Evolutionary conservation across 2,329 filamentous ascomycete genomes (phyloP).

Genomic region (Sporothrix humicola): DNA sequence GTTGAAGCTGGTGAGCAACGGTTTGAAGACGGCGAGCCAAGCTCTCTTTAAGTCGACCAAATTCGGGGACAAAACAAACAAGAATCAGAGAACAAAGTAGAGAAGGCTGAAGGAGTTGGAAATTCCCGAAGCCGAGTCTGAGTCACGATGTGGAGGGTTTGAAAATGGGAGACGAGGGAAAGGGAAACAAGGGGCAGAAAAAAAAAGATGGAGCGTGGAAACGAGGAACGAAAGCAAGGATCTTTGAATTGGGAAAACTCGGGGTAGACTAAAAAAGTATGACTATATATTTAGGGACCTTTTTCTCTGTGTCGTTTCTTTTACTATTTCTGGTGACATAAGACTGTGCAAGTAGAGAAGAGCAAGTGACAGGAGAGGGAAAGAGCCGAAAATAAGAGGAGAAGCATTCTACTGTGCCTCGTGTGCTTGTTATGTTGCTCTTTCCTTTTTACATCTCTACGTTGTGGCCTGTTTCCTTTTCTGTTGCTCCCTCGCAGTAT

Average conservation of each 20-base stretch:
- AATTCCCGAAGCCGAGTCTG: slow-evolving; percentile 27
- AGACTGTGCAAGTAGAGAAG: background rate
- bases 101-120: slow-evolving; percentile 17
- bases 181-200: background rate
- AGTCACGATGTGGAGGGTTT: slow-evolving; percentile 27
- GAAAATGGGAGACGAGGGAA: background rate
- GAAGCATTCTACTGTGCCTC: background rate
- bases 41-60: background rate
- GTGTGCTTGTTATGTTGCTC: background rate
- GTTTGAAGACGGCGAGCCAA: background rate
- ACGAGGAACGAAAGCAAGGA: slow-evolving; percentile 16
- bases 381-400: background rate
- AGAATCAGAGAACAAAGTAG: background rate
- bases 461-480: background rate
- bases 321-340: too few relatives aligned
- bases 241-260: slow-evolving; percentile 5
- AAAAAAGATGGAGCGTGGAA: background rate
- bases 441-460: background rate
- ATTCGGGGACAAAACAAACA: background rate
- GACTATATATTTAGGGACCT: slow-evolving; percentile 5
- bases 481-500: background rate
- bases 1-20: slow-evolving; percentile 18
- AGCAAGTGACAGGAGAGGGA: background rate
- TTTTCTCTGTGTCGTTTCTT: background rate
- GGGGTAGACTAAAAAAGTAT: slow-evolving; percentile 29